Evolutionary conservation across 1,284 basidiomycete genomes (phyloP).

Genomic region (Ganoderma multipileum): DNA sequence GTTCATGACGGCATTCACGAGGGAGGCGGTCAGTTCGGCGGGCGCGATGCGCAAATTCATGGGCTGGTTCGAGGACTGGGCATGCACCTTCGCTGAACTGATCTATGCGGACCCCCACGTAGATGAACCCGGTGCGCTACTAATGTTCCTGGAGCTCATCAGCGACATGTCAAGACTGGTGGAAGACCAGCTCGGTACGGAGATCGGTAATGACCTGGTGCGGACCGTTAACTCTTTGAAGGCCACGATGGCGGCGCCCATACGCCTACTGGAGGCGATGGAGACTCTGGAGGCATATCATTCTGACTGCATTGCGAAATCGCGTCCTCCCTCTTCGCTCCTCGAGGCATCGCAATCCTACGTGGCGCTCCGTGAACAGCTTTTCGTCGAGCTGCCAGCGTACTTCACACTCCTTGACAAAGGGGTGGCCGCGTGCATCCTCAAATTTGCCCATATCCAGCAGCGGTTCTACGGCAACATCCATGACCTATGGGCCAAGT

Average conservation of each 20-base stretch:
- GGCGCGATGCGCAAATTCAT: constrained; percentile 52
- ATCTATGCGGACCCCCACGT: constrained; percentile 64
- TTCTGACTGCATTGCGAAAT: constrained; percentile 61
- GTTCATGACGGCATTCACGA: constrained; percentile 67
- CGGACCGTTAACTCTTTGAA: constrained; percentile 61
- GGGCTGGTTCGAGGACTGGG: constrained; percentile 61
- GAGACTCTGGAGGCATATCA: constrained; percentile 73
- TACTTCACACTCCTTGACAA: constrained; percentile 64
- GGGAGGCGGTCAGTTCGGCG: constrained; percentile 66
- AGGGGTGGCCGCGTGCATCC: constrained; percentile 59
- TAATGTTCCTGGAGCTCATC: constrained; percentile 70
- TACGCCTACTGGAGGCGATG: constrained; percentile 72
- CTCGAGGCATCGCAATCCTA: constrained; percentile 78
- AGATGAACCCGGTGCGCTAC: constrained; percentile 66
- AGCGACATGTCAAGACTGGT: constrained; percentile 59
- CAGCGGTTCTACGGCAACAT: constrained; percentile 63
- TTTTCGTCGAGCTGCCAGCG: constrained; percentile 69
- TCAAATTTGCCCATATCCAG: constrained; percentile 62
- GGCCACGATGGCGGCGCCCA: constrained; percentile 62
- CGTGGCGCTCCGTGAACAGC: constrained; percentile 72
- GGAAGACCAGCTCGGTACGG: constrained; percentile 51
- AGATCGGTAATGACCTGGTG: constrained; percentile 59
- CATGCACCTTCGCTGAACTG: constrained; percentile 66
- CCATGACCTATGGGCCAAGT: constrained; percentile 66
- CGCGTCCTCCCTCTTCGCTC: constrained; percentile 65